A percentile compares a stretch with the other conserved stretches of the same genome.
These are phyloP conservation scores for Daedalea quercina DNA, from an alignment of 768 basidiomycete species.

Conservation along the genomic window DNA sequence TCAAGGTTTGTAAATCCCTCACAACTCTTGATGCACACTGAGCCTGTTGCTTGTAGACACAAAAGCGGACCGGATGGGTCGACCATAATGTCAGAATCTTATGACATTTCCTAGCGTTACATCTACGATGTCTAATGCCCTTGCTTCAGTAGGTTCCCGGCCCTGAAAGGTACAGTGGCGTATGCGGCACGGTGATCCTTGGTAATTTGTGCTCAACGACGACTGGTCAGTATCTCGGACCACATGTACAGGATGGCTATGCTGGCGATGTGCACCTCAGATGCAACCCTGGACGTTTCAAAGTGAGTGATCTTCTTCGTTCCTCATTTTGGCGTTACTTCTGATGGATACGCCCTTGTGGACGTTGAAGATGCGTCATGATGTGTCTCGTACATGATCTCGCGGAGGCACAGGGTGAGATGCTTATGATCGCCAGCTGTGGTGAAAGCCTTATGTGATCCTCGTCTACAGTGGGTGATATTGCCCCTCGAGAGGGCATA, in stretches of 20 bases:
- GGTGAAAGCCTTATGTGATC: not conserved
- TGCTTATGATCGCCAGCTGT: not conserved
- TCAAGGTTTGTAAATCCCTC: conserved; percentile 79
- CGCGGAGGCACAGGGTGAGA: conserved; percentile 84
- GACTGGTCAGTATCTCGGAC: conserved; percentile 73
- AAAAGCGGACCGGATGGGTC: conserved; percentile 95
- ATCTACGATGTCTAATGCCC: not conserved
- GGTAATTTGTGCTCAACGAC: not conserved
- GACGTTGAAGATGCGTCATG: conserved; percentile 81
- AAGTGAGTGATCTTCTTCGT: conserved; percentile 40
- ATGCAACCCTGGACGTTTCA: conserved; percentile 60
- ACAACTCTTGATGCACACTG: too few relatives aligned
- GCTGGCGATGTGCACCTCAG: conserved; percentile 84
- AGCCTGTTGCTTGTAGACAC: conserved; percentile 77
- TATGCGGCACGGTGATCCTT: not conserved
- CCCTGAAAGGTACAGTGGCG: conserved; percentile 66
- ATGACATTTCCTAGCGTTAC: not conserved
- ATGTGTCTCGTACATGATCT: conserved; percentile 92
- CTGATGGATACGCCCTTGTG: too few relatives aligned
- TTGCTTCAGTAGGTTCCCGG: conserved; percentile 55
- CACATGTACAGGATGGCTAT: conserved; percentile 98
- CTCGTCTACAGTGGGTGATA: conserved; percentile 71
- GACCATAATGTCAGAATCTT: conserved; percentile 63
- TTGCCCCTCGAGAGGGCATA: conserved; percentile 84
- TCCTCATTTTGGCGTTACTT: too few relatives aligned